These are phyloP conservation scores for Notholithocarpus densiflorus DNA, from an alignment of 306 rosid species.

Conservation along the genomic window DNA sequence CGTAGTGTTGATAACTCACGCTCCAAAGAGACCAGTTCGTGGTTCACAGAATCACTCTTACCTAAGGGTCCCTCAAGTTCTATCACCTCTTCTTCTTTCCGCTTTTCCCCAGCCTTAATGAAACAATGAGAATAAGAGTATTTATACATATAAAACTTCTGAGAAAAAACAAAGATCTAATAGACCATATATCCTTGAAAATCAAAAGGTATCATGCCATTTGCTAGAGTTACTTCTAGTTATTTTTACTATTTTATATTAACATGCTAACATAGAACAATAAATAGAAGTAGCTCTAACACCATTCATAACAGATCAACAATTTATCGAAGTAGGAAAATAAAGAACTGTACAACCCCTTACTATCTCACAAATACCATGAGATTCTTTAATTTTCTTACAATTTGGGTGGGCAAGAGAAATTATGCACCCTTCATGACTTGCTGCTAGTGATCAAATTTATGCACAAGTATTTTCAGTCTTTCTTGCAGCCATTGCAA, in stretches of 20 bases:
- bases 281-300: too few relatives aligned
- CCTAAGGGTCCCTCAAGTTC: conserved; percentile 98
- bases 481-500: neutral
- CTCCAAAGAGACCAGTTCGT: conserved; percentile 75
- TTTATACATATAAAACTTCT: neutral
- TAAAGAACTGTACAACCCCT: neutral
- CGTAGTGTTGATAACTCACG: conserved; percentile 76
- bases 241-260: too few relatives aligned
- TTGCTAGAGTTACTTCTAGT: too few relatives aligned
- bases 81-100: conserved; percentile 93
- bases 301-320: neutral
- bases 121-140: neutral
- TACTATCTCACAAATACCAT: neutral
- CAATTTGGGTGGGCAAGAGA: neutral
- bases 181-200: neutral
- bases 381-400: neutral
- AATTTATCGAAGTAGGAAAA: neutral
- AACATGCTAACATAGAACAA: too few relatives aligned
- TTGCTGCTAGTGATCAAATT: neutral
- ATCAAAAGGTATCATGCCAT: neutral
- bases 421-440: neutral
- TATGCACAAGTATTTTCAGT: neutral
- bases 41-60: conserved; percentile 67
- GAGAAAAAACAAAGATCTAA: neutral
- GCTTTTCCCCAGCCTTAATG: conserved; percentile 89